Percentiles rank a stretch among this genome's conserved stretches.
These are phyloP conservation scores for Atkinsonella texensis DNA, from an alignment of 2,329 filamentous ascomycete genomes.

Conservation along the genomic window DNA sequence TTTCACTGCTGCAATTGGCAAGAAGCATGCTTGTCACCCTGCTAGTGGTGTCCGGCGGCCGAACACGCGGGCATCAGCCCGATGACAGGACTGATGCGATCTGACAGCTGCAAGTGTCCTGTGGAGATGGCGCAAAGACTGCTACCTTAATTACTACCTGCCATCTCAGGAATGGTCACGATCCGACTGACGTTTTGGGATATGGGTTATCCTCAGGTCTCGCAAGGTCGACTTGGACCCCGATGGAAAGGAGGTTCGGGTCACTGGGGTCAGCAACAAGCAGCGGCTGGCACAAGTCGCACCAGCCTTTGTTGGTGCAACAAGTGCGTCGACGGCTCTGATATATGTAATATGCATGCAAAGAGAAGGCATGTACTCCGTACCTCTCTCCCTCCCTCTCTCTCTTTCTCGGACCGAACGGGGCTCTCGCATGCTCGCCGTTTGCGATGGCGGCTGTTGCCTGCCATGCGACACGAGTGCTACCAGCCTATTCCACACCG, in stretches of 20 bases:
- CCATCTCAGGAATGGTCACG: no score
- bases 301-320: no score
- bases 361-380: no score
- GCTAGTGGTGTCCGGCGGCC: neutral
- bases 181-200: neutral
- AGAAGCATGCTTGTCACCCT: neutral
- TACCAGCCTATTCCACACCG: neutral
- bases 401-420: conserved; percentile 1
- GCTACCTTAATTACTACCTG: neutral
- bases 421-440: neutral
- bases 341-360: no score
- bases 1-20: neutral
- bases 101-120: neutral
- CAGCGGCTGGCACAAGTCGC: neutral
- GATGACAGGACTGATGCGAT: neutral
- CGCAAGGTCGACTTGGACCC: no score
- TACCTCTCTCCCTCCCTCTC: neutral
- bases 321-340: no score
- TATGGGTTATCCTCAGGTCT: no score
- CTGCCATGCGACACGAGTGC: neutral
- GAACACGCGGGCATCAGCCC: neutral
- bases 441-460: neutral
- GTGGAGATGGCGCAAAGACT: neutral
- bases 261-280: neutral
- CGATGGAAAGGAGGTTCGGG: no score